phyloP scores from a whole-genome alignment of 75 land plant species.

The Pinus taeda region DNA sequence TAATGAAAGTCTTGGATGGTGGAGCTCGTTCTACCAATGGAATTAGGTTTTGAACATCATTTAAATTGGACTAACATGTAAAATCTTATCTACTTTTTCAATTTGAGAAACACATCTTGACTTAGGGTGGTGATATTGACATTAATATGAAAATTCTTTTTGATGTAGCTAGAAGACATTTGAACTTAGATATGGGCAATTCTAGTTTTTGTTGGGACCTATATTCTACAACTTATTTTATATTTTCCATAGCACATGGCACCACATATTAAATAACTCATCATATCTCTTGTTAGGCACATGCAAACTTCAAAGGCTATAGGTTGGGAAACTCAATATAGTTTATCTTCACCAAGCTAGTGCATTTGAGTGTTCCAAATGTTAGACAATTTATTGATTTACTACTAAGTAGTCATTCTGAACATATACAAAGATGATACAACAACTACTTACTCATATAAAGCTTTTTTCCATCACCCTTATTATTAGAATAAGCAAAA shows the following conservation, averaged over 20 bases:
- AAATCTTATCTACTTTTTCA: too few species aligned
- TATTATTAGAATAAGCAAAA: too few species aligned
- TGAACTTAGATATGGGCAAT: constrained; percentile 78
- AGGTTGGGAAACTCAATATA: constrained; percentile 66
- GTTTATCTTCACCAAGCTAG: constrained; percentile 88
- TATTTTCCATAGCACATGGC: constrained; percentile 77
- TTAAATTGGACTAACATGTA: too few species aligned
- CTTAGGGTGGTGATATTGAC: constrained; percentile 70
- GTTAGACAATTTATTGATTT: constrained; percentile 76
- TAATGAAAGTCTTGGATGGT: too few species aligned
- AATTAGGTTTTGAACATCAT: too few species aligned
- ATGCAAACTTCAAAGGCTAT: constrained; percentile 69
- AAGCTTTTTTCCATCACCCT: too few species aligned
- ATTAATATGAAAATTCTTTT: constrained; percentile 77
- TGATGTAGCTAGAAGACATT: constrained; percentile 89
- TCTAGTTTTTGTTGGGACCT: constrained; percentile 94
- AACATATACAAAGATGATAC: too few species aligned
- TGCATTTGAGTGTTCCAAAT: constrained; percentile 87
- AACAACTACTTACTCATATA: too few species aligned
- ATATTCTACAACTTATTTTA: constrained; percentile 76
- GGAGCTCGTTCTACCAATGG: too few species aligned
- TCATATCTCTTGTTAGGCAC: constrained; percentile 74
- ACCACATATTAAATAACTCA: constrained; percentile 52
- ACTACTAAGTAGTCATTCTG: constrained; percentile 13
- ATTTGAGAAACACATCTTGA: constrained; percentile 11